Evolutionary conservation across 306 rosid species (phyloP), one percentile per base, ranked within the genome.

Genomic region (Aeschynomene evenia): DNA sequence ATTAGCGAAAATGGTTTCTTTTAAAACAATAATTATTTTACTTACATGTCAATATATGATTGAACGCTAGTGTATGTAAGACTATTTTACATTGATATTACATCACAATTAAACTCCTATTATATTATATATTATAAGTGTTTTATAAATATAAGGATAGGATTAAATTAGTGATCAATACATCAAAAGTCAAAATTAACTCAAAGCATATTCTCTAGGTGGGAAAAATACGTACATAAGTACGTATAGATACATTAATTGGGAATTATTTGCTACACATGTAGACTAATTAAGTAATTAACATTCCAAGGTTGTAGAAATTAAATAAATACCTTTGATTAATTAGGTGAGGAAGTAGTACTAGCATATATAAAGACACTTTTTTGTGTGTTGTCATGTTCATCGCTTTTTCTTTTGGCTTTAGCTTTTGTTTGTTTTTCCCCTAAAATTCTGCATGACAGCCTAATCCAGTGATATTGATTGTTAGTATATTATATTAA

Each of bases 401-500:
- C 14, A 14, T 45, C 51, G 6, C 51, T 6, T 15, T 45, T 45
- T 45, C 18, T 43, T 45, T 45, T 45, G 51, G 21, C 51, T 45
- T 15, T 45, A 45, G 20, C 51, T n/a, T 45, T 45, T 45, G 49
- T 42, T 42, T n/a, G 31, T 45, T n/a, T 45, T 45, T 5, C 21
- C 20, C 51, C 20, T 45, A 6, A 45, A 45, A 4, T 42, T 43
- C 56, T 19, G 48, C 46, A 13, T 53, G 57, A 77, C 81, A 77
- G 81, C 77, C 73, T 63, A 70, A 55, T 64, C 63, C 69, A 64
- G 36, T 24, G 56, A 55, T 62, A 37, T 50, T 37, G 73, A 52
- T 36, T 53, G 40, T 68, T 22, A n/a, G n/a, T n/a, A 6, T 22
- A 51, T 12, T 50, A 33, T 52, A 72, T 50, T 62, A 49, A 50